phyloP scores from a whole-genome alignment of 768 basidiomycete species.

The Nidularia sp. region DNA sequence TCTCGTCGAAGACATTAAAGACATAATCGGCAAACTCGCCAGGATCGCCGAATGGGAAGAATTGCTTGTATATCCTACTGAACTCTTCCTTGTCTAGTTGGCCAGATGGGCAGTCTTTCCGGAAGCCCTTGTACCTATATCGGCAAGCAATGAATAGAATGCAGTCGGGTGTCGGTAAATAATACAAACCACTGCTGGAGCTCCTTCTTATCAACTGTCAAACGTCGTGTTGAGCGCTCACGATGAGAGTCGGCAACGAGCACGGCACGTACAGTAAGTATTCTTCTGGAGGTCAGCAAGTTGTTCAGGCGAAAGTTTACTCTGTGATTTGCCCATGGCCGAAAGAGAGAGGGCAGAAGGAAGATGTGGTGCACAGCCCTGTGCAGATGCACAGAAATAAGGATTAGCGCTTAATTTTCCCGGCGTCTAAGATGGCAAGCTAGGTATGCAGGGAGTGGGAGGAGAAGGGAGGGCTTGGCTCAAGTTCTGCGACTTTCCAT shows the following conservation, averaged over 20 bases:
- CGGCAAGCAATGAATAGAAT: slow-evolving; percentile 8
- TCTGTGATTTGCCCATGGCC: slow-evolving; percentile 96
- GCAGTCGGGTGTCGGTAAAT: slow-evolving; percentile 4
- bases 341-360: slow-evolving; percentile 16
- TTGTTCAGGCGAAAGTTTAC: slow-evolving; percentile 92
- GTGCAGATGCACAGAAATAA: not conserved
- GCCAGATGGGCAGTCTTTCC: slow-evolving; percentile 97
- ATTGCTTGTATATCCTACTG: slow-evolving; percentile 97
- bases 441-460: too few relatives aligned
- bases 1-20: slow-evolving; percentile 95
- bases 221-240: slow-evolving; percentile 7
- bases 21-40: slow-evolving; percentile 96
- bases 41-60: slow-evolving; percentile 99
- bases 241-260: slow-evolving; percentile 4
- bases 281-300: slow-evolving; percentile 94
- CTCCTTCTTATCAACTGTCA: slow-evolving; percentile 89
- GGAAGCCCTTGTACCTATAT: slow-evolving; percentile 95
- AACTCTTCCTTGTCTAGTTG: slow-evolving; percentile 96
- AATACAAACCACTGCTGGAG: slow-evolving; percentile 81
- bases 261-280: slow-evolving; percentile 77
- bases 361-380: slow-evolving; percentile 1
- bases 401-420: too few relatives aligned
- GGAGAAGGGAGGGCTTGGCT: too few relatives aligned
- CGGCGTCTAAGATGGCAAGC: slow-evolving; percentile 10
- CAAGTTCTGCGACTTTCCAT: too few relatives aligned